Conservation (phyloP, 805 yeast species). For the Kluyveromyces nonfermentans region DNA sequence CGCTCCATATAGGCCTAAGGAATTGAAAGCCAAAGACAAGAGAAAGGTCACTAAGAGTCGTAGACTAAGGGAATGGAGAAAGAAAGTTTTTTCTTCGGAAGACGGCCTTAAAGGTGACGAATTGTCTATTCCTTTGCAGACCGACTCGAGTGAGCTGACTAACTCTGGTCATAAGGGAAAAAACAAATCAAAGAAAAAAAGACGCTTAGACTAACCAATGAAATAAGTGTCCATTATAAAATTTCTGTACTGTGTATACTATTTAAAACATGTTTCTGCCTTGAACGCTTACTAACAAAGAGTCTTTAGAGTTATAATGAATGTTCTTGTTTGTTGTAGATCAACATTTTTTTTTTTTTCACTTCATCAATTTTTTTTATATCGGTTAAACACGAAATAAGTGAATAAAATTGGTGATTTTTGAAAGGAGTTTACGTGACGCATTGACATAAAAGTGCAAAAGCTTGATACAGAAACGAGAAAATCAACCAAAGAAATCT, state of each 20-base stretch:
- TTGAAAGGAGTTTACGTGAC: background rate
- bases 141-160: background rate
- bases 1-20: conserved; percentile 83
- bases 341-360: background rate
- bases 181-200: conserved; percentile 1
- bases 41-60: conserved; percentile 76
- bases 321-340: background rate
- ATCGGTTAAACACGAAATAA: background rate
- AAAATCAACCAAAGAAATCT: too few species aligned
- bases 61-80: conserved; percentile 83
- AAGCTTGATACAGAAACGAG: background rate
- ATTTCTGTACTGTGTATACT: background rate
- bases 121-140: conserved; percentile 12
- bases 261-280: too few species aligned
- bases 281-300: too few species aligned
- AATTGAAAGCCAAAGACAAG: conserved; percentile 63
- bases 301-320: too few species aligned
- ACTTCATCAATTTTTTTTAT: too few species aligned
- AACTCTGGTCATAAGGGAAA: background rate
- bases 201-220: background rate
- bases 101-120: conserved; percentile 33
- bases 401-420: background rate
- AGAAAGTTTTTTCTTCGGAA: conserved; percentile 61
- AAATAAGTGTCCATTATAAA: background rate
- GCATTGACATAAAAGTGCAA: background rate